phyloP scores from a whole-genome alignment of 495 filamentous ascomycete species.

The Amphirosellinia nigrospora region DNA sequence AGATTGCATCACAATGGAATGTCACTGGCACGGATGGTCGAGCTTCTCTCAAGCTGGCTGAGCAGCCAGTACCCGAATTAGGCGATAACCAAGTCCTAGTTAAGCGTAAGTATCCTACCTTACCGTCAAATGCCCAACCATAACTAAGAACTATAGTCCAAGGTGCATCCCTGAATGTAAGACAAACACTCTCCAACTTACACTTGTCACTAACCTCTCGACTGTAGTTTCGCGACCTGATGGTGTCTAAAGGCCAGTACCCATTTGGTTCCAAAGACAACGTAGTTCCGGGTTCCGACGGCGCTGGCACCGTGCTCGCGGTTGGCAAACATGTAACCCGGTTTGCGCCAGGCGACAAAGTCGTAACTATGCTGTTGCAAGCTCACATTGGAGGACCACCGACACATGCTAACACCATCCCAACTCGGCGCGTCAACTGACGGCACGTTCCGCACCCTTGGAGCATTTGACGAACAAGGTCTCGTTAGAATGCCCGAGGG shows the following conservation, averaged over 20 bases:
- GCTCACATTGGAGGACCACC: neutral
- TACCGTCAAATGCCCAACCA: neutral
- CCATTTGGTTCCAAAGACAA: conserved; percentile 49
- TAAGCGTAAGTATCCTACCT: neutral
- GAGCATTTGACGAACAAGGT: neutral
- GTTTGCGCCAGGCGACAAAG: conserved; percentile 38
- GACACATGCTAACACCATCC: neutral
- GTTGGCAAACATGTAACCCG: conserved; percentile 60
- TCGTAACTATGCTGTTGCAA: neutral
- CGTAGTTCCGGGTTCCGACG: conserved; percentile 69
- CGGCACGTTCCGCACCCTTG: neutral
- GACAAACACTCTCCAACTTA: neutral
- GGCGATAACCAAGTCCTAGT: conserved; percentile 2
- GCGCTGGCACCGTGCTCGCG: conserved; percentile 65
- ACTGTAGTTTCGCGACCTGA: neutral
- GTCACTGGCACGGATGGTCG: neutral
- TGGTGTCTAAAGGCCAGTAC: conserved; percentile 28
- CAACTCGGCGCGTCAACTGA: neutral
- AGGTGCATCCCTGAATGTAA: neutral
- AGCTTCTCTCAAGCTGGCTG: neutral
- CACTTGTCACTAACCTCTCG: neutral
- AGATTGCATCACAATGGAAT: neutral
- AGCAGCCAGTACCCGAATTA: neutral
- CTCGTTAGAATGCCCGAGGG: conserved; percentile 1
- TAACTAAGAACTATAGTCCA: neutral